phyloP scores from a whole-genome alignment of 768 basidiomycete genomes.

The Lentinus tigrinus region DNA sequence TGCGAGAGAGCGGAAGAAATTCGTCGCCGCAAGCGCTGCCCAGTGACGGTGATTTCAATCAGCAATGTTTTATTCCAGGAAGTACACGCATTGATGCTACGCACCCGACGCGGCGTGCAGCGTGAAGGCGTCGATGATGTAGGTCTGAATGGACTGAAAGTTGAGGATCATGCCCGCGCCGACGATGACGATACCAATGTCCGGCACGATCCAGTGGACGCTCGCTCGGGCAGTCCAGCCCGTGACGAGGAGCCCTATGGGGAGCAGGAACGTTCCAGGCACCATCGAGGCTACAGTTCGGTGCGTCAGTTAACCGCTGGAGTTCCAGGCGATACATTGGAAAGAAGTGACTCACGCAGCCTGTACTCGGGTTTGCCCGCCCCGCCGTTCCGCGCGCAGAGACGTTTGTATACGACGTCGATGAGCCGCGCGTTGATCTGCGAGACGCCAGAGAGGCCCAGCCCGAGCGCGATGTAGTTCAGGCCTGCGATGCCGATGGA shows the following conservation, averaged over 20 bases:
- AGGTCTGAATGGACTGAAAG: slow-evolving; percentile 65
- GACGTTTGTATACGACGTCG: slow-evolving; percentile 53
- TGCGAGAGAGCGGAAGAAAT: slow-evolving; percentile 58
- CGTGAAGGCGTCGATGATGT: slow-evolving; percentile 65
- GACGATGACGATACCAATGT: slow-evolving; percentile 58
- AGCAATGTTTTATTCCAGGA: no score
- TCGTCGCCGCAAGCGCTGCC: slow-evolving; percentile 61
- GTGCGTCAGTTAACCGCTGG: neutral
- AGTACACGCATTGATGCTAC: no score
- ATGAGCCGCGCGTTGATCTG: slow-evolving; percentile 52
- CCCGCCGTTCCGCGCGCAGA: slow-evolving; percentile 52
- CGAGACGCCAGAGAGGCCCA: slow-evolving; percentile 49
- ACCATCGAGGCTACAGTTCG: slow-evolving; percentile 51
- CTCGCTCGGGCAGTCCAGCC: slow-evolving; percentile 65
- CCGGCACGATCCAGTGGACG: slow-evolving; percentile 68
- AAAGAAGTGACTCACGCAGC: slow-evolving; percentile 36
- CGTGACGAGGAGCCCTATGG: slow-evolving; percentile 62
- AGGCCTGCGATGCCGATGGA: slow-evolving; percentile 60
- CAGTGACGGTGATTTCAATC: neutral
- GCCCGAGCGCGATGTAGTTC: slow-evolving; percentile 71
- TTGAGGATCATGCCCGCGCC: slow-evolving; percentile 56
- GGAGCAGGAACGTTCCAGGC: slow-evolving; percentile 56
- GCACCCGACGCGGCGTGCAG: slow-evolving; percentile 66
- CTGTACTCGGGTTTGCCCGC: slow-evolving; percentile 54
- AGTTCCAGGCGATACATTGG: neutral